Evolutionary conservation across 2,329 filamentous ascomycete genomes (phyloP).

Genomic region (Epichloe scottii): DNA sequence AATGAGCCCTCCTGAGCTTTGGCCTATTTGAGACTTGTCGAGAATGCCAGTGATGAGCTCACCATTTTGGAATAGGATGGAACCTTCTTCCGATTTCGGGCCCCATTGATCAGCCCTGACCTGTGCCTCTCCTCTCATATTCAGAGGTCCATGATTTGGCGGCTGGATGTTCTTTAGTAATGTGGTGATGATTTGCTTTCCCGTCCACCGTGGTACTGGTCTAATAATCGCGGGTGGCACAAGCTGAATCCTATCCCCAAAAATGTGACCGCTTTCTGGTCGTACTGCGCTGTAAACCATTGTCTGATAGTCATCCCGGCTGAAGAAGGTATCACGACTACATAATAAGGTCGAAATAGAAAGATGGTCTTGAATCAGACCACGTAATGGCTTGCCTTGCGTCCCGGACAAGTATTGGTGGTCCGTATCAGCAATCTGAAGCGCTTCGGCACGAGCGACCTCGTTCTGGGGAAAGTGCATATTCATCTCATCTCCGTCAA

Average conservation of each 20-base stretch:
- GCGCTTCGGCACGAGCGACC: slow-evolving; percentile 79
- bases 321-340: slow-evolving; percentile 84
- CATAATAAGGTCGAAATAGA: slow-evolving; percentile 88
- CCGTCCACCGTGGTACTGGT: slow-evolving; percentile 76
- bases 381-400: slow-evolving; percentile 82
- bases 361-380: slow-evolving; percentile 96
- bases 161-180: slow-evolving; percentile 88
- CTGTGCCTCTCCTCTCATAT: slow-evolving; percentile 66
- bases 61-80: slow-evolving; percentile 73
- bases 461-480: slow-evolving; percentile 99
- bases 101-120: slow-evolving; percentile 75
- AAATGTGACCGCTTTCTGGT: slow-evolving; percentile 81
- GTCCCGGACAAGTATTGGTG: slow-evolving; percentile 94
- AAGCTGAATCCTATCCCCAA: slow-evolving; percentile 68
- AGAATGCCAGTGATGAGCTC: slow-evolving; percentile 84
- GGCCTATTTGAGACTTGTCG: slow-evolving; percentile 91
- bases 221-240: slow-evolving; percentile 73
- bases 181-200: slow-evolving; percentile 89
- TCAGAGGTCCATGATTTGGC: slow-evolving; percentile 60
- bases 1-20: slow-evolving; percentile 72
- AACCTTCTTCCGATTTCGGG: slow-evolving; percentile 59
- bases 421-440: slow-evolving; percentile 90
- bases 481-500: slow-evolving; percentile 99
- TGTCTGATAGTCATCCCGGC: slow-evolving; percentile 78
- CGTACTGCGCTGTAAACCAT: slow-evolving; percentile 83